Base-by-base conservation (phyloP, 495 filamentous ascomycete genomes). In the Talaromyces wortmannii region DNA sequence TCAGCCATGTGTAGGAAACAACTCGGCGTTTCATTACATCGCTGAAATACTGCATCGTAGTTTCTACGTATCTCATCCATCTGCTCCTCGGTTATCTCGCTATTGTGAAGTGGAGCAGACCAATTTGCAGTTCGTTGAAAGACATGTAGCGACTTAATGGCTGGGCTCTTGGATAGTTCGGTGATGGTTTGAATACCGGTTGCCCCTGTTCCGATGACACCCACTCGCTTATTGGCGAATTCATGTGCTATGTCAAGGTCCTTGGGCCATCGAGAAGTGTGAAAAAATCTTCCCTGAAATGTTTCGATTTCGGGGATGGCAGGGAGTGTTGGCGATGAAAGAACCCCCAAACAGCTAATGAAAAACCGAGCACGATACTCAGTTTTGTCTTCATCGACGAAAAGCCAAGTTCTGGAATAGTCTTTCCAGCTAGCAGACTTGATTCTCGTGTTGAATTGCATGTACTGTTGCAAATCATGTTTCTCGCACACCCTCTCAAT, bases 41-140 rank as follows among this genome's bases (percentile, higher is more conserved):
- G 52, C 42, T 69, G 62, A 58, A 74, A 79, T 40, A 78, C 58
- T 6, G 73, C 55, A 0, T 61, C 67, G 30, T 80, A 79, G 13
- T 67, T 62, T 15, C 61, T 57, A 59, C 77, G 73, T 23, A 62
- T 55, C n/a, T 68, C 59, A 8, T 74, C 42, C 63, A 80, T 75
- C 55, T 79, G 73, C 32, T 75, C 67, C 3, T 61, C 59, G 23
- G 57, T 69, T 46, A 82, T 63, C 8, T 64, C 33, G 0, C 67
- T 56, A 57, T 83, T 77, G 7, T 62, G 63, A 77, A 82, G 82
- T 0, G 72, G 76, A 33, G 79, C 57, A 11, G 66, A 63, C 17
- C 70, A 70, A 58, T 80, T 81, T 8, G 80, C 72, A 0, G 75
- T 78, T 0, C 79, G 69, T 56, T 79, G 76, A 55, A 78, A 78